Evolutionary conservation across 139 green algal genomes (phyloP), one percentile per base, ranked within the genome.

Genomic region (Raphidocelis subcapitata): DNA sequence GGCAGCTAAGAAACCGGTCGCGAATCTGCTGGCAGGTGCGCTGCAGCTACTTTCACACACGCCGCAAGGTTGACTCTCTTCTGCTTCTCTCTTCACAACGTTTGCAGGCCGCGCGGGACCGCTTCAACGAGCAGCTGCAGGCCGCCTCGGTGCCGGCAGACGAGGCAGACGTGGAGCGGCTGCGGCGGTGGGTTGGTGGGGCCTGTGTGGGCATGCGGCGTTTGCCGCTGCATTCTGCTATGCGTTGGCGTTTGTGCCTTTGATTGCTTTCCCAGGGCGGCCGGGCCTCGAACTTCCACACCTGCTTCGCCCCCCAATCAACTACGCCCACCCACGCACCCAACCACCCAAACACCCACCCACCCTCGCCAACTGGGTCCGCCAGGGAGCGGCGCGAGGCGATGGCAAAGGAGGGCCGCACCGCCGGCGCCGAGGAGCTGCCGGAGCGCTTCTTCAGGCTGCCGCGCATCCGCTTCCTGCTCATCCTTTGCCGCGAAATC

Each of bases 391-490:
- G 56, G 14, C 44, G 47, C 20, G 66, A 77, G 62, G 70, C 70
- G 24, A 47, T 62, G 35, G 62, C 49, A 32, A 68, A 67, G 41
- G 67, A 68, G 29, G 47, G 18, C 32, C 24, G 31, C n/a, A 54
- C 21, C 33, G 47, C 41, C 65, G 59, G 8, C 59, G 31, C 15
- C 37, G 52, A 76, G 24, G 65, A 76, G 31, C 62, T 77, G 18
- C 70, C 71, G 21, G 72, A 80, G 54, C 60, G 35, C 29, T 83
- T 81, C 66, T 79, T 54, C 55, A 76, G 73, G 55, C 72, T 85
- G 67, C 72, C 76, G 1, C 63, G 75, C 32, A 79, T 78, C 12
- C 63, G 69, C 61, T 88, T 88, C 76, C 63, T 84, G 46, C 62
- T 74, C 14, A 31, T 82, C 8, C 79, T 88, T 15, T 82, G 75